A percentile compares a stretch with the other conserved stretches of the same genome.
Conservation (phyloP, 148 eudicot species). For the Silene uniflora region DNA sequence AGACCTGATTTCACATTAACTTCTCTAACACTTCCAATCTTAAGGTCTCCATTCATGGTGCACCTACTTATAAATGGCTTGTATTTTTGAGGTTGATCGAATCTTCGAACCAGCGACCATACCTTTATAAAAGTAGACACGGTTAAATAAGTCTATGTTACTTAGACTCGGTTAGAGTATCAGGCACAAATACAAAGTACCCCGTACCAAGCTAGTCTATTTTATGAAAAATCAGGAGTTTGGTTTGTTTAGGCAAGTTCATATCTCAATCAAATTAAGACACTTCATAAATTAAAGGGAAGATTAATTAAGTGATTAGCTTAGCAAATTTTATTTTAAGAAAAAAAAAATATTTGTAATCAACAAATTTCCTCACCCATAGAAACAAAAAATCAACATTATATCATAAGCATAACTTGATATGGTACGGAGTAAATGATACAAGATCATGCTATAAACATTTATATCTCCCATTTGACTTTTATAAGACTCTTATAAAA, state of each 20-base stretch:
- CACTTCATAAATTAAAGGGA: too few species aligned
- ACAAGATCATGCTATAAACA: too few species aligned
- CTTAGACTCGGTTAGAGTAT: not conserved
- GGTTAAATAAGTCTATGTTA: not conserved
- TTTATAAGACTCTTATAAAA: not conserved
- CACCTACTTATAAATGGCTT: slow-evolving; percentile 65
- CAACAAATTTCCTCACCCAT: too few species aligned
- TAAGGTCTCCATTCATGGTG: slow-evolving; percentile 47
- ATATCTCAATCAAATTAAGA: too few species aligned
- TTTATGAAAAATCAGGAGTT: not conserved
- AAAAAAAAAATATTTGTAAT: too few species aligned
- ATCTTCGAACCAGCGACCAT: slow-evolving; percentile 63
- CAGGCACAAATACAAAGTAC: not conserved
- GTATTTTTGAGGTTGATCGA: slow-evolving; percentile 67
- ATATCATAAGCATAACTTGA: too few species aligned
- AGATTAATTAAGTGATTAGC: too few species aligned
- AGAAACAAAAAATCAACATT: too few species aligned
- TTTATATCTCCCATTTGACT: too few species aligned
- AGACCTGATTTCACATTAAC: slow-evolving; percentile 65
- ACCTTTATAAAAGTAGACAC: slow-evolving; percentile 29
- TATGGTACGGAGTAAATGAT: too few species aligned
- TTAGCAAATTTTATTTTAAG: too few species aligned
- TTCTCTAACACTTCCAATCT: slow-evolving; percentile 59
- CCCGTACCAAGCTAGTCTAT: not conserved
- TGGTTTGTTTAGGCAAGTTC: too few species aligned